A percentile compares a stretch with the other conserved stretches of the same genome.
Evolutionary conservation across 495 filamentous ascomycete genomes (phyloP).

Genomic region (Aspergillus taichungensis): DNA sequence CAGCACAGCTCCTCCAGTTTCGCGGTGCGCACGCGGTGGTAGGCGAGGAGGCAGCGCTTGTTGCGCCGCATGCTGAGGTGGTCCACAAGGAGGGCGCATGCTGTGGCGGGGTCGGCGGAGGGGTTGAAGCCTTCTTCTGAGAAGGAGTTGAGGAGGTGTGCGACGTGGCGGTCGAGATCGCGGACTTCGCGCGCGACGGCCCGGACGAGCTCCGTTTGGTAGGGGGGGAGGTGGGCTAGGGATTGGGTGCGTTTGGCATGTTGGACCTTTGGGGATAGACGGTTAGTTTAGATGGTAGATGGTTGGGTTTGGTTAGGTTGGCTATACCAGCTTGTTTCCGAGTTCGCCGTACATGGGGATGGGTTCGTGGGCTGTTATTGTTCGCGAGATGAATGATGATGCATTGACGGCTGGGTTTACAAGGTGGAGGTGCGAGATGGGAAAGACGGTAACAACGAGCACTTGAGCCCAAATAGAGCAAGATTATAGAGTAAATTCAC

Average conservation of each 20-base stretch:
- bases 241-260: conserved; percentile 94
- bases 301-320: too few species aligned
- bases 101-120: conserved; percentile 69
- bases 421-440: too few species aligned
- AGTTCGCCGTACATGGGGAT: conserved; percentile 79
- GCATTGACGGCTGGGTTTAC: too few species aligned
- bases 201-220: conserved; percentile 88
- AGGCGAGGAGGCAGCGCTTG: conserved; percentile 92
- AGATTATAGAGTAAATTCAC: too few species aligned
- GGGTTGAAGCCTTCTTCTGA: conserved; percentile 72
- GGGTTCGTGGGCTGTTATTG: neutral
- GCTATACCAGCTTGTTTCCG: conserved; percentile 69
- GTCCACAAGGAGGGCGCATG: conserved; percentile 83
- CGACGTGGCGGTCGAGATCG: conserved; percentile 86
- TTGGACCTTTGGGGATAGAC: conserved; percentile 55
- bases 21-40: conserved; percentile 81
- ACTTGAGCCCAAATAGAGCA: too few species aligned
- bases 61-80: conserved; percentile 93
- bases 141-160: conserved; percentile 70
- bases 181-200: conserved; percentile 84
- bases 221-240: conserved; percentile 79
- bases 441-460: too few species aligned
- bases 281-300: conserved; percentile 1
- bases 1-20: conserved; percentile 93
- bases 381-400: too few species aligned